Base-by-base conservation (phyloP, 768 basidiomycete genomes). In the Lanmaoa rubissima region DNA sequence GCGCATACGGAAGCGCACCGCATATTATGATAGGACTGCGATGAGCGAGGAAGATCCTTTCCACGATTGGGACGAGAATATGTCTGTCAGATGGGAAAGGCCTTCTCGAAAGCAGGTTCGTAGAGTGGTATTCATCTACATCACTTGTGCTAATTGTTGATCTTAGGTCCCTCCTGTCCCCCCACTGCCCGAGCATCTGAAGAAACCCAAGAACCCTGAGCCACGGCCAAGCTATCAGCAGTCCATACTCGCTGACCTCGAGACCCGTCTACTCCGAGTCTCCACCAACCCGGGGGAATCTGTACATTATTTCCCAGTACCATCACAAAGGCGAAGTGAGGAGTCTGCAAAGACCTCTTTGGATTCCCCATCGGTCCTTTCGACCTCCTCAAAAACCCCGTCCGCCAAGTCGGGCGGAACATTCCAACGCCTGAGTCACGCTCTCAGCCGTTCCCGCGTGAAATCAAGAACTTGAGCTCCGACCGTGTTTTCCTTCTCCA, bases 21-120 rank as follows among this genome's bases (percentile, higher is more conserved):
- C 60, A 3, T 52, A 60, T 13, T 72, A 72, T 49, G 70, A 72
- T 46, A 68, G 70, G 53, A 72, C 70, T 6, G 72, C 68, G 14
- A 71, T 64, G 70, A 72, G 68, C 41, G 70, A 72, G 11, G 70
- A 72, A 17, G 70, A 72, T 59, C 70, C 70, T 3, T 73, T 68
- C 36, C 70, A 72, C 14, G 70, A 72, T 55, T 72, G 70, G 70
- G 70, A 72, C 53, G 70, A 72, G 35, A 73, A 72, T 54, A 61
- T 72, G 57, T 73, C 70, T 17, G 42, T 73, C n/a, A 62, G 67
- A 43, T 47, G 60, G 49, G 24, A 28, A 1, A 35, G 50, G 6
- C 14, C 53, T 28, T 8, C 38, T 5, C 47, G 28, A 16, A 73
- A 68, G 41, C 58, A 48, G 51, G 72, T 71, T 40, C n/a, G 69